Evolutionary conservation across 805 yeast genomes (phyloP), one percentile per base, ranked within the genome.

Genomic region (Ogataea polymorpha): DNA sequence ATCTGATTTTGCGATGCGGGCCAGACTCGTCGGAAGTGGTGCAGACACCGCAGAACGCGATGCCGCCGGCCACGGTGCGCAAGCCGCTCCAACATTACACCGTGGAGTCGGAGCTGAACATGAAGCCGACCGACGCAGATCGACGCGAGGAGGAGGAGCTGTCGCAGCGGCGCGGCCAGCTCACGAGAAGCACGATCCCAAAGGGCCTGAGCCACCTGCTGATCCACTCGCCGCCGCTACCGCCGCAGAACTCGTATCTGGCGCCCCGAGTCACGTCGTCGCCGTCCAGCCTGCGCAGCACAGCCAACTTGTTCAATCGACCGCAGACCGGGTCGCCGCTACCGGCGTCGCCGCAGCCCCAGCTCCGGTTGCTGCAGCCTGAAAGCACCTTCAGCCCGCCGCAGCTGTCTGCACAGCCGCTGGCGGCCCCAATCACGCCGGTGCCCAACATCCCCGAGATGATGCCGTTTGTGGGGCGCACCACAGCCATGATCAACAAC

Each of bases 11-110:
- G 42, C 65, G 82, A 51, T 77, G 83, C 65, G 82, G 83, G 0
- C 80, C 82, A 1, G 79, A 77, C 55, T 73, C 82, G 3, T 67
- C 79, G 2, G 82, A 78, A 48, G 61, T 77, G 20, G 67, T 77
- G n/a, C 71, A 53, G 31, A 62, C 63, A 26, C 13, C 21, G 27
- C 37, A 32, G 16, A 69, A 70, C 7, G 82, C 81, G 14, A 72
- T 78, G 75, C 82, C 82, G 11, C 82, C 82, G 12, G 82, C 82
- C 1, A 63, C 73, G 14, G 71, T 71, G 10, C 67, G 83, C 49
- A 68, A 69, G 23, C 71, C 68, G 6, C 54, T 65, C 24, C 53
- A 61, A 23, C 68, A 67, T 48, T 66, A 62, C 44, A 58, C 64
- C 5, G 48, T 66, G 14, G 64, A 63, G 27, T 53, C 62, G 3